Base-by-base conservation (phyloP, 2,329 filamentous ascomycete species). In the Diaporthe citriasiana region DNA sequence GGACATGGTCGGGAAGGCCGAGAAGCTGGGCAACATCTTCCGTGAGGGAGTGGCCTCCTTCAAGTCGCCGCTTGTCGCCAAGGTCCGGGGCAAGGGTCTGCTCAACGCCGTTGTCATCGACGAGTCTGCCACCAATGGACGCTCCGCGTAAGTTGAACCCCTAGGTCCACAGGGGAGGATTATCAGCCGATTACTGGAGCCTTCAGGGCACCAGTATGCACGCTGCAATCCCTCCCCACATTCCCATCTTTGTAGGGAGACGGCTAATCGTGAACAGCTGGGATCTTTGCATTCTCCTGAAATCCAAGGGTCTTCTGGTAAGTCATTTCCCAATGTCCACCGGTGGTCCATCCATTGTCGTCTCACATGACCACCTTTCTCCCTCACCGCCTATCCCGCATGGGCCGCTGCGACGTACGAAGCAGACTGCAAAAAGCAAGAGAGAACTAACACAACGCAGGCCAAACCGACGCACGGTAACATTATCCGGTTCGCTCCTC, bases 381-480 rank as follows among this genome's bases (percentile, higher is more conserved):
- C 53, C 33, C 47, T 63, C 63, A 74, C 68, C 75, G 70, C 59
- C 68, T 74, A 55, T 70, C 69, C 57, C 70, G 73, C 70, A 70
- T 40, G 73, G 71, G 72, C 71, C 60, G 65, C 74, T 71, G 57
- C 42, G 69, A 40, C 40, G 53, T 70, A 75, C 71, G 56, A 70
- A n/a, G 30, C 35, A 71, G 33, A 42, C 47, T n/a, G 38, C 50
- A 65, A 45, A 65, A 74, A 72, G 63, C 55, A 70, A 56, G 68
- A 56, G 53, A 57, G 25, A 4, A 59, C 76, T 80, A 71, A 79
- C 75, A 40, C 80, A 73, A 40, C 74, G 81, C 82, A 97, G 95
- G 97, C 97, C 80, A 99, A 99, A 90, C 97, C 97, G 40, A 99
- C 97, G 9, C 97, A 99, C 84, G 93, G 97, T 81, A 98, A 98